These are phyloP conservation scores for Cardamine chenopodiifolia DNA, from an alignment of 345 rosid species.

Conservation along the genomic window DNA sequence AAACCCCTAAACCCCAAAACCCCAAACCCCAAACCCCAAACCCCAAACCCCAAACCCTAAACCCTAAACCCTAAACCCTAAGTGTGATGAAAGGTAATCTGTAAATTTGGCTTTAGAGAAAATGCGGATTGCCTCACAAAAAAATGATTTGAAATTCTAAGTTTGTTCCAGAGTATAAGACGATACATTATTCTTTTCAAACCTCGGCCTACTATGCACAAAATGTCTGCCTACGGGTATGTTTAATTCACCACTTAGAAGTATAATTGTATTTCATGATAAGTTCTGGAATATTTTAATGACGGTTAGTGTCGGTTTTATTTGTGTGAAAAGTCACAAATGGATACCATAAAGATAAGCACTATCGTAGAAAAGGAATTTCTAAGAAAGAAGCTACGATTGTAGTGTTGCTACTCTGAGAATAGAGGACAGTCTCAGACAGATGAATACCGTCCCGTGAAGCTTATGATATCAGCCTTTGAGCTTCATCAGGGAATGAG, in stretches of 20 bases:
- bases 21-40: too few species aligned
- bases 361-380: too few species aligned
- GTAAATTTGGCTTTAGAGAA: constrained; percentile 12
- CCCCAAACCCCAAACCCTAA: too few species aligned
- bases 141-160: constrained; percentile 12
- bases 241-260: constrained; percentile 11
- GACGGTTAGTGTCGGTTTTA: too few species aligned
- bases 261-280: too few species aligned
- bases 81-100: constrained; percentile 82
- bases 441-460: constrained; percentile 69
- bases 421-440: constrained; percentile 66
- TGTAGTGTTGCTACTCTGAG: constrained; percentile 51
- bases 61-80: too few species aligned
- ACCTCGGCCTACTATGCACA: constrained; percentile 72
- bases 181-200: constrained; percentile 71
- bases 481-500: constrained; percentile 79
- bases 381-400: too few species aligned
- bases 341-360: too few species aligned
- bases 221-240: constrained; percentile 74
- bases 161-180: constrained; percentile 73
- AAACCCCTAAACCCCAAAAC: too few species aligned
- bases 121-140: not conserved
- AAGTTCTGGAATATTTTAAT: too few species aligned
- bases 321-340: too few species aligned
- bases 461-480: constrained; percentile 65